Base-by-base conservation (phyloP, 2,329 filamentous ascomycete genomes). In the Scleromitrula shiraiana region DNA sequence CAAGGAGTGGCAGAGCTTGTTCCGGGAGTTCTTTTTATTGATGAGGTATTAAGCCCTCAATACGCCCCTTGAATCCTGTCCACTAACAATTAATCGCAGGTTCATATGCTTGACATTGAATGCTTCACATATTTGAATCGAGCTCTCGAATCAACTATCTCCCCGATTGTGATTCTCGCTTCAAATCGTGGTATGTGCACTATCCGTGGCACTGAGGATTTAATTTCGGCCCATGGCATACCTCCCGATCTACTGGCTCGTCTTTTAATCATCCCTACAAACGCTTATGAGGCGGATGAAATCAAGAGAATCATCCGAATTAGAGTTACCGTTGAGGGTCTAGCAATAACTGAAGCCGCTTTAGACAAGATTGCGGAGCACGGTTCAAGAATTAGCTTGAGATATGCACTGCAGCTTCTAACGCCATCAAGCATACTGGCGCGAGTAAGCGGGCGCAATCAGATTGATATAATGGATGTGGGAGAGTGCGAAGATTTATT, bases 71-170 rank as follows among this genome's bases (percentile, higher is more conserved):
- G 30, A 5, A 17, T 46, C 20, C 20, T 4, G 14, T 22, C 27
- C 20, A 46, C 27, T 46, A 12, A 43, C 30, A 33, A 63, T 58
- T 58, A 37, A 58, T 50, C 55, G 47, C 60, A 94, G 89, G 91
- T 95, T 52, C 91, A 98, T 73, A 98, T 98, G 93, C 88, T 98
- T 60, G 93, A 98, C 67, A 85, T 98, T 59, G 93, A 98, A 73
- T 95, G 90, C 74, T 98, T 97, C 72, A 97, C 93, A 58, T 98
- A 96, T 70, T 82, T 98, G 63, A 97, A 97, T 75, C 87, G 90
- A 64, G 93, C 93, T n/a, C 78, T 98, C 58, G 93, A 98, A 75
- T 90, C 88, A 48, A 80, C 83, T 57, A 94, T 98, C 63, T 91
- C 91, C 2, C 93, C 93, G 50, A 95, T 98, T 63, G 93, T 98